Evolutionary conservation across 148 eudicot genomes (phyloP).

Genomic region (Rhododendron simsii): DNA sequence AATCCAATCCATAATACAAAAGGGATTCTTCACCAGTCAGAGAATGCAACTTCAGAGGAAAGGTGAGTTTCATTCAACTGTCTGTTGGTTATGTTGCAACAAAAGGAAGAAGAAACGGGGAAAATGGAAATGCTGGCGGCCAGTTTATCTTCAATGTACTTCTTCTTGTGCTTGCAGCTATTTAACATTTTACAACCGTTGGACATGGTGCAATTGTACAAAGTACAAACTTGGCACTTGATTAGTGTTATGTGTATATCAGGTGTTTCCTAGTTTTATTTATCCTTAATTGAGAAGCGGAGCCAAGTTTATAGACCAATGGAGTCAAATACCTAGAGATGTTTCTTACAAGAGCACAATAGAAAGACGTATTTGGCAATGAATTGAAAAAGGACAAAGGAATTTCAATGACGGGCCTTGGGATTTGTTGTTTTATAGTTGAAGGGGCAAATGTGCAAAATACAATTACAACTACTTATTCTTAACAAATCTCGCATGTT

Average conservation of each 20-base stretch:
- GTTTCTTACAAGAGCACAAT: too few species aligned
- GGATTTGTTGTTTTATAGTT: neutral
- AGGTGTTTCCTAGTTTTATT: neutral
- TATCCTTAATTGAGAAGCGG: neutral
- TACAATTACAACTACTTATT: neutral
- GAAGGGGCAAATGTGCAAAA: neutral
- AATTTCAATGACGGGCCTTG: neutral
- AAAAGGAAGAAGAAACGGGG: neutral
- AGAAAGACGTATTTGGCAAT: neutral
- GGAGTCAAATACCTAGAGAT: neutral
- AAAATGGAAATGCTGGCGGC: neutral
- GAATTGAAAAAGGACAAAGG: neutral
- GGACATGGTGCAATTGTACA: neutral
- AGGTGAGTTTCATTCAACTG: conserved; percentile 38
- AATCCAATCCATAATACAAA: conserved; percentile 87
- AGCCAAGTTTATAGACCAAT: neutral
- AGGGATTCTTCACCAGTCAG: conserved; percentile 61
- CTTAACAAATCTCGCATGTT: neutral
- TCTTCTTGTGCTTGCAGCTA: neutral
- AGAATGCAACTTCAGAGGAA: conserved; percentile 47
- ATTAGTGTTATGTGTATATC: neutral
- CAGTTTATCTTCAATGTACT: neutral
- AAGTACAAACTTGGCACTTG: neutral
- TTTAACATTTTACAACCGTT: neutral
- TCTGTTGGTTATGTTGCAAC: neutral